A percentile compares a stretch with the other conserved stretches of the same genome.
Evolutionary conservation across 495 filamentous ascomycete genomes (phyloP).

Genomic region (Chaetomium fimeti): DNA sequence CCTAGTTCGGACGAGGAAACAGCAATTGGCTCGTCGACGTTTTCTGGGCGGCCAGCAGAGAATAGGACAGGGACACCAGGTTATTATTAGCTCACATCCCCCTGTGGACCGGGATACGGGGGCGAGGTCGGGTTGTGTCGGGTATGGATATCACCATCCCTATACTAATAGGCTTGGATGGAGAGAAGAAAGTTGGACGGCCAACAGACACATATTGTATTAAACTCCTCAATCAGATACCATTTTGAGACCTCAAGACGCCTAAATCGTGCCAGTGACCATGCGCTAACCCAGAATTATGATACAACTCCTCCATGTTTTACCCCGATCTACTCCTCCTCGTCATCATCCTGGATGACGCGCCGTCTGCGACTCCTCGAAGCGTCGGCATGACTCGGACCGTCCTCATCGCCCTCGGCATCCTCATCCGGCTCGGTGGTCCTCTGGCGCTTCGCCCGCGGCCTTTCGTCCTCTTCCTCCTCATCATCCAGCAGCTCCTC

Average conservation of each 20-base stretch:
- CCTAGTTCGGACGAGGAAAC: constrained; percentile 50
- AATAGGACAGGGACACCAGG: constrained; percentile 41
- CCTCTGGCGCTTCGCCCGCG: constrained; percentile 51
- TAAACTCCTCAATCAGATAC: neutral
- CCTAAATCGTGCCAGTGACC: constrained; percentile 9
- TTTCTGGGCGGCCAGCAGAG: constrained; percentile 39
- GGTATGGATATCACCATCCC: too few species aligned
- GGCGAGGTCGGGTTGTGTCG: too few species aligned
- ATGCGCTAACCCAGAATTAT: constrained; percentile 15
- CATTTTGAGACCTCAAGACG: constrained; percentile 15
- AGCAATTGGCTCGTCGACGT: constrained; percentile 31
- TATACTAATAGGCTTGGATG: neutral
- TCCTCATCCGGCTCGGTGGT: constrained; percentile 48
- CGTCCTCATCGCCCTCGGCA: constrained; percentile 40
- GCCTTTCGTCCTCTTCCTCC: constrained; percentile 48
- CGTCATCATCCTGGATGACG: constrained; percentile 54
- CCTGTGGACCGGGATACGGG: neutral
- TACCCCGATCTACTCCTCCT: constrained; percentile 22
- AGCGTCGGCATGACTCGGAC: constrained; percentile 34
- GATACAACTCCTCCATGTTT: neutral
- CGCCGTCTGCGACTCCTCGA: constrained; percentile 40
- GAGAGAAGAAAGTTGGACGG: neutral
- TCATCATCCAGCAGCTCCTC: constrained; percentile 49
- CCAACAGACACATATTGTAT: too few species aligned
- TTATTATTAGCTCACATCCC: constrained; percentile 33